These are phyloP conservation scores for Lotus japonicus DNA, from an alignment of 306 rosid genomes.

Conservation along the genomic window DNA sequence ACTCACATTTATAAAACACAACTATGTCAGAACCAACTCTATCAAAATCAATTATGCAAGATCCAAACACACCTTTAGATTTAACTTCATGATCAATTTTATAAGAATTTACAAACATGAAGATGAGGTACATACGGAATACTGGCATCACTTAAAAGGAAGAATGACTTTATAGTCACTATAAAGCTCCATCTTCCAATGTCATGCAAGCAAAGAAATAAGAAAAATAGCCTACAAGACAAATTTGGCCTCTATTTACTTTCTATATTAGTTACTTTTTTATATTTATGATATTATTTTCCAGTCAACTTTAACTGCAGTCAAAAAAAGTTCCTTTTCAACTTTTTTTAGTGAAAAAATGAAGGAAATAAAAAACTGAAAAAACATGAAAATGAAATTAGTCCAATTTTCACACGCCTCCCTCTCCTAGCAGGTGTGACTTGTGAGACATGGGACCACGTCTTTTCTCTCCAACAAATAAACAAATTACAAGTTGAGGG, in stretches of 20 bases:
- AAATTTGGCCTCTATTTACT: constrained; percentile 4
- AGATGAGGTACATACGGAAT: not conserved
- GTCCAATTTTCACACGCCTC: constrained; percentile 12
- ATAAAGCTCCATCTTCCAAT: constrained; percentile 14
- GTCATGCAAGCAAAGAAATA: constrained; percentile 15
- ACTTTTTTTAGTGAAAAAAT: not conserved
- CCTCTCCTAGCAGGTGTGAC: not conserved
- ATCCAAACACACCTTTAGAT: no score
- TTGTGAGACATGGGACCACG: constrained; percentile 9
- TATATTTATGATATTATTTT: not conserved
- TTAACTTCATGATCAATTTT: no score
- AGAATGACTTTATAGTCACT: constrained; percentile 22
- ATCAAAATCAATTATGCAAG: no score
- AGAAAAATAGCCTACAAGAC: constrained; percentile 4
- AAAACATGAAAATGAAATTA: not conserved
- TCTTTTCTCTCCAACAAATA: not conserved
- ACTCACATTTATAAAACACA: no score
- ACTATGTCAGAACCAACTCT: no score
- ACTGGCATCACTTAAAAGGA: constrained; percentile 22
- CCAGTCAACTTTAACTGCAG: constrained; percentile 21
- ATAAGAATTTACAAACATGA: no score
- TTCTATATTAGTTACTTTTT: no score
- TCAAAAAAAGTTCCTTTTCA: not conserved
- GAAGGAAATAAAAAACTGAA: not conserved
- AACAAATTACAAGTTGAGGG: constrained; percentile 19